Evolutionary conservation across 1,284 basidiomycete species (phyloP).

Genomic region (Pulveroboletus sp.): DNA sequence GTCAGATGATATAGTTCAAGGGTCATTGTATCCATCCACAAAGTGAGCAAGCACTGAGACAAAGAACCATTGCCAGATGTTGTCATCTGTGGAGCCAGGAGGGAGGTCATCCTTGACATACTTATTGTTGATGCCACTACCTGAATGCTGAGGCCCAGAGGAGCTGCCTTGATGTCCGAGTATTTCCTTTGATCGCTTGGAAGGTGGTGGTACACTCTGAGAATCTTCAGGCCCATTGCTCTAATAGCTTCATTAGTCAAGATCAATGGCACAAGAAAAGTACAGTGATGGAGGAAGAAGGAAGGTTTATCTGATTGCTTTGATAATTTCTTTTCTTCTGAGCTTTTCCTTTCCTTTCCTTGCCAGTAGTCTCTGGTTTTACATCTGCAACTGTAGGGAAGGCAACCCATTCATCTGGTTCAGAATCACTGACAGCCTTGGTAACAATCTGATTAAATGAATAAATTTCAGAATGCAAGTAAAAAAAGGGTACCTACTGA

Average conservation of each 20-base stretch:
- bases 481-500: too few relatives aligned
- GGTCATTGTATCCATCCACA: not conserved
- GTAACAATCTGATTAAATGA: too few relatives aligned
- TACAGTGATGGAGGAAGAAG: not conserved
- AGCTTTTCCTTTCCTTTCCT: too few relatives aligned
- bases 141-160: not conserved
- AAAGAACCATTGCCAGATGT: not conserved
- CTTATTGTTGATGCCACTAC: conserved; percentile 9
- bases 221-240: too few relatives aligned
- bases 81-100: not conserved
- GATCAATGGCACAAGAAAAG: too few relatives aligned
- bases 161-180: too few relatives aligned
- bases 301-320: too few relatives aligned
- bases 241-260: too few relatives aligned
- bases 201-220: not conserved
- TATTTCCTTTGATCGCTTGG: not conserved
- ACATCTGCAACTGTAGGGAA: too few relatives aligned
- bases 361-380: too few relatives aligned
- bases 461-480: too few relatives aligned
- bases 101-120: conserved; percentile 12
- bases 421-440: not conserved
- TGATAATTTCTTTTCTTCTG: too few relatives aligned
- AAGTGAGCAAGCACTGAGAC: conserved; percentile 1
- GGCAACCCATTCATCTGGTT: not conserved
- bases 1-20: not conserved